Percentiles rank a stretch among this genome's conserved stretches.
Conservation (phyloP, 768 basidiomycete genomes). For the Amanita muscaria region DNA sequence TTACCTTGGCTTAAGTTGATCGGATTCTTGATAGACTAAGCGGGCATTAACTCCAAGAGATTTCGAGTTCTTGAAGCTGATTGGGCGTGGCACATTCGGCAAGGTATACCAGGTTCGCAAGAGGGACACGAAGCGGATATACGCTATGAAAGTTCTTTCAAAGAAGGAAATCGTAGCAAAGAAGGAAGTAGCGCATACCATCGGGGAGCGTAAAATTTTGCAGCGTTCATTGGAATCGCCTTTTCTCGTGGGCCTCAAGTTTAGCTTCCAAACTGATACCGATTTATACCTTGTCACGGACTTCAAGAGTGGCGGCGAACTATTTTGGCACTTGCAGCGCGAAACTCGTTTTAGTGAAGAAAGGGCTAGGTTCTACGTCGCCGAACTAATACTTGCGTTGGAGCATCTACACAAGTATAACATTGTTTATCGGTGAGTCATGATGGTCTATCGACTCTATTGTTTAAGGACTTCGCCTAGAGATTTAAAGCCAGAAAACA, state of each 20-base stretch:
- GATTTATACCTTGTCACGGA: conserved; percentile 97
- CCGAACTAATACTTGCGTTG: conserved; percentile 88
- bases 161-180: conserved; percentile 99
- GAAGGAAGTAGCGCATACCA: conserved; percentile 99
- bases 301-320: conserved; percentile 96
- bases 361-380: conserved; percentile 91
- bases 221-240: conserved; percentile 89
- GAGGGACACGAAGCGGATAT: conserved; percentile 95
- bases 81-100: conserved; percentile 96
- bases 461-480: conserved; percentile 26
- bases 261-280: conserved; percentile 92
- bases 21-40: conserved; percentile 49
- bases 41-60: conserved; percentile 86
- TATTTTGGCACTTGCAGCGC: conserved; percentile 97
- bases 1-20: conserved; percentile 9
- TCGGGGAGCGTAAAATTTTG: conserved; percentile 97
- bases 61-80: conserved; percentile 98
- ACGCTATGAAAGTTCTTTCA: conserved; percentile 98
- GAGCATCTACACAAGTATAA: conserved; percentile 98
- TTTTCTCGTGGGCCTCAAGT: conserved; percentile 97
- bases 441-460: conserved; percentile 1
- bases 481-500: conserved; percentile 98
- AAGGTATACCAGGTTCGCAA: conserved; percentile 99
- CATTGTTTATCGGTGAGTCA: conserved; percentile 79
- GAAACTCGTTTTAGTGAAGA: conserved; percentile 94